Percentiles rank a stretch among this genome's conserved stretches.
Conservation (phyloP, 2,329 filamentous ascomycete genomes). For the Xylariaceae sp. region DNA sequence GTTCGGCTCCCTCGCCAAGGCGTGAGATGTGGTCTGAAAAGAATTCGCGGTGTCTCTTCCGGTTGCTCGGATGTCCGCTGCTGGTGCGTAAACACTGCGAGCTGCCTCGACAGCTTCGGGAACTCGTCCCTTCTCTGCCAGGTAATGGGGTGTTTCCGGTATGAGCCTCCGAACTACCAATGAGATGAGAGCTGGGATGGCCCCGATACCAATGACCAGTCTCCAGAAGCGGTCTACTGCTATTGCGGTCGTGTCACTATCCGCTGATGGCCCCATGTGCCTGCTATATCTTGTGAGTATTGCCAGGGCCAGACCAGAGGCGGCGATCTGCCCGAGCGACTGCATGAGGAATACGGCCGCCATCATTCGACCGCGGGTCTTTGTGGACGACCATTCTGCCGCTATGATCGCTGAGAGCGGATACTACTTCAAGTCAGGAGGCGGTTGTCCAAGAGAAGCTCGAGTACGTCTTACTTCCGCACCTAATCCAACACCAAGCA, state of each 20-base stretch:
- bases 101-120: conserved; percentile 17
- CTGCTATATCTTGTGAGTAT: conserved; percentile 11
- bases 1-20: too few species aligned
- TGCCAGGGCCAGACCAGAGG: conserved; percentile 48
- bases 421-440: conserved; percentile 36
- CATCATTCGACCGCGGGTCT: conserved; percentile 60
- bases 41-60: too few species aligned
- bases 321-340: conserved; percentile 57
- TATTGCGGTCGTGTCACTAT: conserved; percentile 3
- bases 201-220: conserved; percentile 40
- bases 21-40: too few species aligned
- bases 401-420: conserved; percentile 61
- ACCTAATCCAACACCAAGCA: conserved; percentile 15
- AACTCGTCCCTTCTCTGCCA: conserved; percentile 15
- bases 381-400: conserved; percentile 56
- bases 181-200: conserved; percentile 38
- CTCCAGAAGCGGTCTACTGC: conserved; percentile 39
- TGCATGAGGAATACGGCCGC: conserved; percentile 64
- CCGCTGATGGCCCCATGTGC: conserved; percentile 4
- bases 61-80: conserved; percentile 8
- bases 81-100: conserved; percentile 11
- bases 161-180: conserved; percentile 39
- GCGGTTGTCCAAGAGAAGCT: neutral
- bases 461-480: conserved; percentile 11
- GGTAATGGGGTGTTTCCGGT: conserved; percentile 39